Conservation (phyloP, 2,329 filamentous ascomycete species). For the Celoporthe dispersa region DNA sequence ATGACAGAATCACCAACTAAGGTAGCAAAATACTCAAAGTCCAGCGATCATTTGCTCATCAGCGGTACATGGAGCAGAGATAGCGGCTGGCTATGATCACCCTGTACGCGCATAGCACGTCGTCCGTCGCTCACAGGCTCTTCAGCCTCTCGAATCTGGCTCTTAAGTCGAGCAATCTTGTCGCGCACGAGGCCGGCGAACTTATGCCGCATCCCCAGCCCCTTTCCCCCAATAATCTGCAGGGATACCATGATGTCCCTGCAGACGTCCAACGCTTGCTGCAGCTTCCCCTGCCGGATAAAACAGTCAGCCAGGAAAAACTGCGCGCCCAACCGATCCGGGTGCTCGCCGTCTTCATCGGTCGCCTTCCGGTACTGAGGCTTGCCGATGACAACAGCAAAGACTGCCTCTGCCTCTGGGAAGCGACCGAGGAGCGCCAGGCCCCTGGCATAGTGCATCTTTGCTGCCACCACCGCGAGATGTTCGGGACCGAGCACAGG, state of each 20-base stretch:
- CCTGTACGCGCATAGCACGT: background rate
- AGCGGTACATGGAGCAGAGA: background rate
- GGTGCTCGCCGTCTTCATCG: constrained; percentile 31
- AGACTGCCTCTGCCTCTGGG: constrained; percentile 26
- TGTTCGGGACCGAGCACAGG: constrained; percentile 24
- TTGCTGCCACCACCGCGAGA: constrained; percentile 28
- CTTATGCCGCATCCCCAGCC: background rate
- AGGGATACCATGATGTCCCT: constrained; percentile 12
- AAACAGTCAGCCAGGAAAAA: constrained; percentile 30
- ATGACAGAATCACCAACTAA: background rate
- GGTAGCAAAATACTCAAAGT: background rate
- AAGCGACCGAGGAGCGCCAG: constrained; percentile 23
- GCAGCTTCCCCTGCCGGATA: constrained; percentile 28
- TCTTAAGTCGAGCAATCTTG: background rate
- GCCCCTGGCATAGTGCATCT: constrained; percentile 27
- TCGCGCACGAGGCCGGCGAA: background rate
- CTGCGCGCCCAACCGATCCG: constrained; percentile 29
- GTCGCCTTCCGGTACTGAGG: constrained; percentile 24
- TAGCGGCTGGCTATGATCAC: background rate
- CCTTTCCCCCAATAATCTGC: background rate
- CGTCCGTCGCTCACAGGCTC: background rate
- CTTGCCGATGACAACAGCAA: constrained; percentile 23
- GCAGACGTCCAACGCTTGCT: constrained; percentile 30
- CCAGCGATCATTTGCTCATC: background rate
- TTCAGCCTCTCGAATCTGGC: background rate